A percentile compares a stretch with the other conserved stretches of the same genome.
These are phyloP conservation scores for Batrachochytrium dendrobatidis DNA, from an alignment of 371 early-diverging fungal species.

Conservation along the genomic window DNA sequence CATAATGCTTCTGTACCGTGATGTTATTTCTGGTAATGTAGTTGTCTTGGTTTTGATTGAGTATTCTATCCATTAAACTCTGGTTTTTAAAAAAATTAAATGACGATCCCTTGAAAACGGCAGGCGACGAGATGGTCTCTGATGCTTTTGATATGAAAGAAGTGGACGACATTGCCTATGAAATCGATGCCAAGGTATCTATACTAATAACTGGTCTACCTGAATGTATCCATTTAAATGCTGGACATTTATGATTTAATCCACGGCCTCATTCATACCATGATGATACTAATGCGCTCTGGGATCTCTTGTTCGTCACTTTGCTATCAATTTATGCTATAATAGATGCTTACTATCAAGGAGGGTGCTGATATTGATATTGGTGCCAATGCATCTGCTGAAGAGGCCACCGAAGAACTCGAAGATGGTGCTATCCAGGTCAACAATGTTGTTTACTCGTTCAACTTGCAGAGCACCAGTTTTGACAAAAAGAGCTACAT, in stretches of 20 bases:
- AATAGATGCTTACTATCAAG: constrained; percentile 51
- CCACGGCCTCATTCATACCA: neutral
- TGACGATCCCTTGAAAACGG: neutral
- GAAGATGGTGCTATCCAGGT: constrained; percentile 56
- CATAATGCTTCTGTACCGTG: constrained; percentile 56
- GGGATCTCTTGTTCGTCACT: neutral
- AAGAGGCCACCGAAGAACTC: constrained; percentile 63
- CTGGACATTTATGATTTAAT: neutral
- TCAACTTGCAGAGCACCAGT: constrained; percentile 63
- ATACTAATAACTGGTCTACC: neutral
- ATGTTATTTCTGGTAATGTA: constrained; percentile 52
- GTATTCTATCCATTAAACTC: neutral
- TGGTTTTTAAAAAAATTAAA: too few species aligned
- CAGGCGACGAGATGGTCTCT: constrained; percentile 86
- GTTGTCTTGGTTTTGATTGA: neutral
- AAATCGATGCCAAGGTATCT: constrained; percentile 70
- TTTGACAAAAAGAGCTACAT: constrained; percentile 92
- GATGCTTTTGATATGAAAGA: constrained; percentile 74
- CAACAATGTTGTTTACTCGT: constrained; percentile 82
- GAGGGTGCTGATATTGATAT: constrained; percentile 78
- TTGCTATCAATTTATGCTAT: too few species aligned
- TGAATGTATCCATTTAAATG: neutral
- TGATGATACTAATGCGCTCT: constrained; percentile 1
- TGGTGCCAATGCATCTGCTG: constrained; percentile 93
- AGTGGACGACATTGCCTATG: constrained; percentile 61